Base-by-base conservation (phyloP, 768 basidiomycete genomes). In the Clitopilus passeckerianus region DNA sequence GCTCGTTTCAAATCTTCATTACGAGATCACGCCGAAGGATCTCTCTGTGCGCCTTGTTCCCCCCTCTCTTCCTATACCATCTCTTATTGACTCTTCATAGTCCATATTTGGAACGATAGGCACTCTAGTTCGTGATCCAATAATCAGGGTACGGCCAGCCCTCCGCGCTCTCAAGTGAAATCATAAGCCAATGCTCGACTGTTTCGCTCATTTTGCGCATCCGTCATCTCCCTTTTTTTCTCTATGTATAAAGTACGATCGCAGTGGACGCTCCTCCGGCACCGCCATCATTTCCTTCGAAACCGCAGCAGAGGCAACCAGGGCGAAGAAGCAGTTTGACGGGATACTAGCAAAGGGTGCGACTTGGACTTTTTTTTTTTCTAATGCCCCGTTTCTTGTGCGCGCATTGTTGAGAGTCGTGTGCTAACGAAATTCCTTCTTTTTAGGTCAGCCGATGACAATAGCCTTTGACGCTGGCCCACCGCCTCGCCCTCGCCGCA, bases 121-220 rank as follows among this genome's bases (percentile, higher is more conserved):
- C 79, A 92, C 91, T 77, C 86, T 96, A 74, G 83, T 92, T 70
- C 87, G 92, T 75, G 92, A 94, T 81, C 93, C 93, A 77, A 77
- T 86, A 74, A 93, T 96, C 75, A 92, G 90, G 89, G 93, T 96
- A 94, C 89, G 94, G 82, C 80, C 74, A 77, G 80, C 82, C 83
- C 79, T 75, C 72, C 80, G 74, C 80, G 46, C 46, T 50, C 82
- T 81, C 83, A 81, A 85, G 72, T 86, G 77, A 80, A 70, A 81
- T 79, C 46, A 20, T 23, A 80, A 75, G 78, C 75, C 77, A 77
- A 80, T 75, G 65, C 74, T 77, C 75, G 78, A 77, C 69, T 65
- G 54, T 74, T 79, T 67, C 72, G 68, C 71, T 75, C 62, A 71
- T 75, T 66, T n/a, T 50, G 46, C 67, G 67, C 71, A 65, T 68